These are phyloP conservation scores for Torrubiellomyces zombiae DNA, from an alignment of 2,329 filamentous ascomycete species.

Conservation along the genomic window DNA sequence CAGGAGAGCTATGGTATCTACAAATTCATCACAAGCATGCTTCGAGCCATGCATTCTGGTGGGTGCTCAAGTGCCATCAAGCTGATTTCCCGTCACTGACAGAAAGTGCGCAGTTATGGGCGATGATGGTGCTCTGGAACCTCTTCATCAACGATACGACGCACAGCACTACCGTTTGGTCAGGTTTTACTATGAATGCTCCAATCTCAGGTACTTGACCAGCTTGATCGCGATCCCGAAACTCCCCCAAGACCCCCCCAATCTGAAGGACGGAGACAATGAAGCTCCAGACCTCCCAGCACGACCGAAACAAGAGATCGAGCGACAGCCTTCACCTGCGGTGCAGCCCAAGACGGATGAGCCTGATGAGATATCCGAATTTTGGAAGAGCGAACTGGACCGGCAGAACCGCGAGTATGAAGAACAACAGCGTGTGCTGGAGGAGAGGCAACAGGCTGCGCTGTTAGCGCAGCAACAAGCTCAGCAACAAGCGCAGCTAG, in stretches of 20 bases:
- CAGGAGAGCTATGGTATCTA: conserved; percentile 99
- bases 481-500: conserved; percentile 68
- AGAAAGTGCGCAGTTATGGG: conserved; percentile 53
- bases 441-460: conserved; percentile 72
- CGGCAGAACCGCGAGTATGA: conserved; percentile 90
- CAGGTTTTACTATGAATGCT: conserved; percentile 98
- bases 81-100: conserved; percentile 7
- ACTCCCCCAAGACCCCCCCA: conserved; percentile 84
- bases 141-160: conserved; percentile 75
- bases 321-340: conserved; percentile 50
- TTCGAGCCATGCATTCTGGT: conserved; percentile 94
- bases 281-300: conserved; percentile 68
- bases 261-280: conserved; percentile 71
- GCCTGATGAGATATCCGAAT: conserved; percentile 89
- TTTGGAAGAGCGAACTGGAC: conserved; percentile 88
- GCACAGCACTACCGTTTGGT: conserved; percentile 92
- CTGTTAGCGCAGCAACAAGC: conserved; percentile 68
- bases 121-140: conserved; percentile 81
- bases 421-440: conserved; percentile 76
- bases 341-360: conserved; percentile 55
- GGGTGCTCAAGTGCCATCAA: conserved; percentile 17
- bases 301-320: conserved; percentile 61
- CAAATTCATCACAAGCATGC: conserved; percentile 99
- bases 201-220: conserved; percentile 89
- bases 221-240: conserved; percentile 94